phyloP scores from a whole-genome alignment of 2,329 filamentous ascomycete genomes.

The Arthrobotrys sphaeroides region DNA sequence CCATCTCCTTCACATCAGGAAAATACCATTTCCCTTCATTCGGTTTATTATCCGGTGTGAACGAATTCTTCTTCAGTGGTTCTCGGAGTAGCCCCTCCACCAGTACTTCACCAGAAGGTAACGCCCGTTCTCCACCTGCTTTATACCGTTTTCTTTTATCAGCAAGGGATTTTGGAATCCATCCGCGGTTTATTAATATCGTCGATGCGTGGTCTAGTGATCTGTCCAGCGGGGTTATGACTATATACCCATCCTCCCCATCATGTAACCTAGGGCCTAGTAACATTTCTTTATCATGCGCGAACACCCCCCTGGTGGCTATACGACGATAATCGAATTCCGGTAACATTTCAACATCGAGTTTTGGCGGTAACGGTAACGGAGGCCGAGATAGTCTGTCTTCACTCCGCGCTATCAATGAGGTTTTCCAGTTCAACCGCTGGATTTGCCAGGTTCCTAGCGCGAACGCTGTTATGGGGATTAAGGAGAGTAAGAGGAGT shows the following conservation, averaged over 20 bases:
- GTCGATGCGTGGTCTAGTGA: constrained; percentile 59
- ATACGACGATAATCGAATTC: constrained; percentile 95
- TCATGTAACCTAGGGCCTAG: constrained; percentile 89
- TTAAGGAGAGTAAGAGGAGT: constrained; percentile 82
- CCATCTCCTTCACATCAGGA: constrained; percentile 93
- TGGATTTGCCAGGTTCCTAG: constrained; percentile 96
- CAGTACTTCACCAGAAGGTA: constrained; percentile 76
- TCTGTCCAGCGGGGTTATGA: constrained; percentile 88
- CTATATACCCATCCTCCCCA: constrained; percentile 87
- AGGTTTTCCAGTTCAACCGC: constrained; percentile 90
- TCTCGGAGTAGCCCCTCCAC: constrained; percentile 86
- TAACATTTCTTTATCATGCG: constrained; percentile 95
- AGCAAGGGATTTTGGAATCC: constrained; percentile 82
- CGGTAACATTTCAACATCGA: constrained; percentile 81
- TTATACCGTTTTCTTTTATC: constrained; percentile 69
- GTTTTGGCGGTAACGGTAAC: constrained; percentile 80
- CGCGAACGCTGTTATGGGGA: constrained; percentile 87
- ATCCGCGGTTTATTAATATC: constrained; percentile 87
- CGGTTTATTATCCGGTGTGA: constrained; percentile 89
- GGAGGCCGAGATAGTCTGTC: constrained; percentile 77
- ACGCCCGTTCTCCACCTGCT: constrained; percentile 64
- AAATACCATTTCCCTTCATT: constrained; percentile 91
- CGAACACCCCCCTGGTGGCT: constrained; percentile 74
- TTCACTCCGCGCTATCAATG: constrained; percentile 88
- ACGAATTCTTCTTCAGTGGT: constrained; percentile 97